Base-by-base conservation (phyloP, 805 yeast species). In the Ogataea trehaloabstinens region DNA sequence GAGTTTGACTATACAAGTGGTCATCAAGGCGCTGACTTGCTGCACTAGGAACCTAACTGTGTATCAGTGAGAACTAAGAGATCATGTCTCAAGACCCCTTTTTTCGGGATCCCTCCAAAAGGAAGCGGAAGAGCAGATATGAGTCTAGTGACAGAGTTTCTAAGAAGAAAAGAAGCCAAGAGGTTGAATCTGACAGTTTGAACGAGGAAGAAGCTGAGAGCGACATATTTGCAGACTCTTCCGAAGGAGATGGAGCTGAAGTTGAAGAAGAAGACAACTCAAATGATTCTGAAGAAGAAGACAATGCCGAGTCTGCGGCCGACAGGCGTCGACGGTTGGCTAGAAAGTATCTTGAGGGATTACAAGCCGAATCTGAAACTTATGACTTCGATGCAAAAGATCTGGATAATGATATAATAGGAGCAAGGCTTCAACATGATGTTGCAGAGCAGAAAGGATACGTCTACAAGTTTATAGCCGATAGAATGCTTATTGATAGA, bases 321-420 rank as follows among this genome's bases (percentile, higher is more conserved):
- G 99, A 93, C 56, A 89, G 87, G 63, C 78, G 99, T 63, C 78
- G 99, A 64, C 72, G 98, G 56, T 71, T 93, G 43, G 98, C 98
- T 13, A 89, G 89, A 62, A 93, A 90, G 62, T 93, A 93, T 61
- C 68, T 93, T 46, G 89, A 83, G 32, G 85, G 84, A 55, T 66
- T 93, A 54, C 79, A 85, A 58, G 64, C 68, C 3, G 87, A 83
- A 45, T 73, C 71, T 15, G 54, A 53, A 12, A 54, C 60, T 7
- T 75, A 68, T 39, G 79, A 74, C 35, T 90, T 87, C 53, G 95
- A 89, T 67, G 98, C 99, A 7, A 78, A 80, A 49, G 97, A 93
- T 51, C 64, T 91, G 50, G 99, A 91, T 63, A 76, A 82, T 41
- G 98, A 93, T 53, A 82, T 85, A 50, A 73, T 93, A 35, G 77